phyloP scores from a whole-genome alignment of 2,329 filamentous ascomycete genomes.

The Penicillium vulpinum region DNA sequence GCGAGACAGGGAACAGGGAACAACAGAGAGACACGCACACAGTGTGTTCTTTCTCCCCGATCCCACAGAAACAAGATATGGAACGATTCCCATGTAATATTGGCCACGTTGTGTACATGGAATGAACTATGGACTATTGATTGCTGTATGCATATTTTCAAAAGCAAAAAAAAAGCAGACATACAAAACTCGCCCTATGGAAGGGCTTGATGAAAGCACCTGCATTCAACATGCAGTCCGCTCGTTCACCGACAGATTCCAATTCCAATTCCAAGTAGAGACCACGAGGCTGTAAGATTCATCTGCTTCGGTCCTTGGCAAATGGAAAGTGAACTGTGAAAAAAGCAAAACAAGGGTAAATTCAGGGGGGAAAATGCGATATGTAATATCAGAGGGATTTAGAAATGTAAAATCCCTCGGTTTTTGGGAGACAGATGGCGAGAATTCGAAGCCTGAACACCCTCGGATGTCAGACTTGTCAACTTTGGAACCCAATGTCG shows the following conservation, averaged over 20 bases:
- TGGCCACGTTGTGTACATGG: neutral
- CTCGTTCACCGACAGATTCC: conserved; percentile 2
- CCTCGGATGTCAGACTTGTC: neutral
- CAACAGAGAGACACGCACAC: neutral
- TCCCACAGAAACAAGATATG: neutral
- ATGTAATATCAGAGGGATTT: neutral
- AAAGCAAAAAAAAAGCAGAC: neutral
- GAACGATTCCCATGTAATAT: neutral
- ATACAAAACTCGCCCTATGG: neutral
- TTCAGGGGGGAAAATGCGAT: conserved; percentile 3
- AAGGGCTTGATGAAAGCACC: neutral
- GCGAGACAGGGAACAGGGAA: conserved; percentile 2
- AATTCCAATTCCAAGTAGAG: neutral
- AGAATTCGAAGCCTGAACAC: neutral
- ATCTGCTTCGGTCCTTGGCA: neutral
- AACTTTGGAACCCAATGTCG: neutral
- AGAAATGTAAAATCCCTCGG: neutral
- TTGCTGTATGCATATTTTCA: conserved; percentile 2
- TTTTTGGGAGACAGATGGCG: neutral
- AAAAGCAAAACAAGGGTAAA: conserved; percentile 4
- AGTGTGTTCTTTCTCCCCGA: conserved; percentile 2
- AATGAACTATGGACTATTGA: conserved; percentile 7
- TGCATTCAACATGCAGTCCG: neutral
- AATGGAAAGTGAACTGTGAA: neutral
- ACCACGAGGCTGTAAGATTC: conserved; percentile 2